Percentiles rank a stretch among this genome's conserved stretches.
phyloP scores from a whole-genome alignment of 371 early-diverging fungal genomes.

The Haplosporangium sp. region DNA sequence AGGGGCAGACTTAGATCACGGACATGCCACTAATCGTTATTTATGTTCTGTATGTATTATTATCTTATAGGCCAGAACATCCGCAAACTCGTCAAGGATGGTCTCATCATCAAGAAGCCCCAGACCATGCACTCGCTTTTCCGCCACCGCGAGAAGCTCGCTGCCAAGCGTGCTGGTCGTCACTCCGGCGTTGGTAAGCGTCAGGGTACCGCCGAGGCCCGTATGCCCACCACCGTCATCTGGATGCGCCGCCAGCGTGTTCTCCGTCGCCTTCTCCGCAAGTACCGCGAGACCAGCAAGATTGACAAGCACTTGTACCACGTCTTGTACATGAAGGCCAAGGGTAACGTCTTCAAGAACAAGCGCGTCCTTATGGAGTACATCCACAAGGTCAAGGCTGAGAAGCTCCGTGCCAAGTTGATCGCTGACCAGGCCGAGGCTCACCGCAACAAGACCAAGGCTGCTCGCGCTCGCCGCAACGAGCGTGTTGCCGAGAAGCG shows the following conservation, averaged over 20 bases:
- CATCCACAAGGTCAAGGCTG: conserved; percentile 99
- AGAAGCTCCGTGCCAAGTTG: conserved; percentile 95
- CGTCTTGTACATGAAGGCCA: conserved; percentile 97
- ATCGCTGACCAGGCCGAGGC: conserved; percentile 99
- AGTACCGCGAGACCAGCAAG: conserved; percentile 98
- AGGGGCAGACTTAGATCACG: too few relatives aligned
- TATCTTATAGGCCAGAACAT: conserved; percentile 98
- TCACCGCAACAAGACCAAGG: conserved; percentile 96
- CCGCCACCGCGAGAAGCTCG: conserved; percentile 93
- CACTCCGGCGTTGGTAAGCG: conserved; percentile 99
- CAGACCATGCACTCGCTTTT: conserved; percentile 94
- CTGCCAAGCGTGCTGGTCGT: conserved; percentile 99
- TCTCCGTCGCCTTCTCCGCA: conserved; percentile 96
- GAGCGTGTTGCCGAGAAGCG: conserved; percentile 92
- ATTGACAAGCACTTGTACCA: conserved; percentile 99
- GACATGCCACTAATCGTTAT: too few relatives aligned
- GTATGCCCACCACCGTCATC: conserved; percentile 96
- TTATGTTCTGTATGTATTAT: too few relatives aligned
- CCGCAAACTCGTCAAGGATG: conserved; percentile 95
- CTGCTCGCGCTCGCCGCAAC: conserved; percentile 94
- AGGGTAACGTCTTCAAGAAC: conserved; percentile 99
- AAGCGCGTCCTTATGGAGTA: conserved; percentile 99
- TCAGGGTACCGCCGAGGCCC: conserved; percentile 99
- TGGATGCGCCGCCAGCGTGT: conserved; percentile 99
- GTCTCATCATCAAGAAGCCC: conserved; percentile 98